Evolutionary conservation across 179 eudicot species (phyloP).

Genomic region (Beta macrorhiza): DNA sequence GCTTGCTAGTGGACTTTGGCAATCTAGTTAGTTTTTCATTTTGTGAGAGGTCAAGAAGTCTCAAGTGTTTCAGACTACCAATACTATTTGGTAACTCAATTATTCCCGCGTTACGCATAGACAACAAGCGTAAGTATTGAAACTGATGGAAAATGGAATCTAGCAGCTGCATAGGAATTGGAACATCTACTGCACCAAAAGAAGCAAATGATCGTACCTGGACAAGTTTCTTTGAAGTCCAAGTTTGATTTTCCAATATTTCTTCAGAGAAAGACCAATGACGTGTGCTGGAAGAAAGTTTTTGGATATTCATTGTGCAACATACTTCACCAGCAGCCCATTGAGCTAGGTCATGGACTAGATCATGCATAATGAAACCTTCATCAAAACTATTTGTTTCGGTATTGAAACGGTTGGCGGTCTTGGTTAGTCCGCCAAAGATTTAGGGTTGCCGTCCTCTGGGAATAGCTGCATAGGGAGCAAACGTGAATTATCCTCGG

Average conservation of each 20-base stretch:
- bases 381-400: too few species aligned
- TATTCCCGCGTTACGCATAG: background rate
- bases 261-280: rapidly evolving
- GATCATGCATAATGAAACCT: too few species aligned
- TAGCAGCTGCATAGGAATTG: background rate
- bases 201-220: background rate
- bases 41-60: conserved; percentile 14
- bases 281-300: too few species aligned
- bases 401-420: too few species aligned
- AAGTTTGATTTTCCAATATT: background rate
- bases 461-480: too few species aligned
- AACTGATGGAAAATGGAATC: background rate
- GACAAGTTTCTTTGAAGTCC: background rate
- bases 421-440: too few species aligned
- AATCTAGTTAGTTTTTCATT: background rate
- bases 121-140: conserved; percentile 1
- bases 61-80: conserved; percentile 7
- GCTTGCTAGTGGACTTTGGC: conserved; percentile 1
- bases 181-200: background rate
- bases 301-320: too few species aligned
- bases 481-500: too few species aligned
- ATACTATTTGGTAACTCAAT: background rate
- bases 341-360: too few species aligned
- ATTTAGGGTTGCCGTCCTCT: too few species aligned
- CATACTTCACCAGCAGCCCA: too few species aligned